A percentile compares a stretch with the other conserved stretches of the same genome.
Conservation (phyloP, 2,329 filamentous ascomycete species). For the Botryotinia narcissicola region DNA sequence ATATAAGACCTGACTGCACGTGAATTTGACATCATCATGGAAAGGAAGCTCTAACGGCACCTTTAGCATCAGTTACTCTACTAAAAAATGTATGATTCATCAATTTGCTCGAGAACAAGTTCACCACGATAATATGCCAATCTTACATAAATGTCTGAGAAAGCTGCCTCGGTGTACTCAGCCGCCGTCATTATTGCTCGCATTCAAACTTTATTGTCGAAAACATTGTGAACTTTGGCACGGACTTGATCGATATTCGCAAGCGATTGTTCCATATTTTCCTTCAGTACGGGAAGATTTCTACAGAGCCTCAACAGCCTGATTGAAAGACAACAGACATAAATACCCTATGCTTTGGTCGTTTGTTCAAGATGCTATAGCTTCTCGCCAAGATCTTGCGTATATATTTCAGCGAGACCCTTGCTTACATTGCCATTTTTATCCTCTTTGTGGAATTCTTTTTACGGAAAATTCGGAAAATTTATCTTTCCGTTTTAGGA, state of each 20-base stretch:
- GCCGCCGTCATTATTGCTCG: background rate
- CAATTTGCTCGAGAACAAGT: background rate
- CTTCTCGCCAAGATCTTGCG: background rate
- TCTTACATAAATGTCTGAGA: background rate
- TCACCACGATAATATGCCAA: background rate
- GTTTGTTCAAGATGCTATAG: background rate
- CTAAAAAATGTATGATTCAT: background rate
- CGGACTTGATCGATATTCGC: background rate
- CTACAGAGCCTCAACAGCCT: background rate
- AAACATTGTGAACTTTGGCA: background rate
- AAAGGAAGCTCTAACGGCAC: background rate
- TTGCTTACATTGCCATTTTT: background rate
- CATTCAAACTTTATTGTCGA: background rate
- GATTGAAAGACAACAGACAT: background rate
- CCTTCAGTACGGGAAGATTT: background rate
- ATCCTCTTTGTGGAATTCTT: background rate
- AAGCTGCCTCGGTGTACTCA: background rate
- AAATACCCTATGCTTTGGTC: background rate
- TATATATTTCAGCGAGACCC: background rate
- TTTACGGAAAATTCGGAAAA: background rate
- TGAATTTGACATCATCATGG: background rate
- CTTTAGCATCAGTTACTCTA: background rate
- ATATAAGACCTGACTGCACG: background rate
- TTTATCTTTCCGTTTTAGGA: background rate
- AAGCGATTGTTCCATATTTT: background rate